phyloP scores from a whole-genome alignment of 2,329 filamentous ascomycete species.

The Bipolaris victoriae region DNA sequence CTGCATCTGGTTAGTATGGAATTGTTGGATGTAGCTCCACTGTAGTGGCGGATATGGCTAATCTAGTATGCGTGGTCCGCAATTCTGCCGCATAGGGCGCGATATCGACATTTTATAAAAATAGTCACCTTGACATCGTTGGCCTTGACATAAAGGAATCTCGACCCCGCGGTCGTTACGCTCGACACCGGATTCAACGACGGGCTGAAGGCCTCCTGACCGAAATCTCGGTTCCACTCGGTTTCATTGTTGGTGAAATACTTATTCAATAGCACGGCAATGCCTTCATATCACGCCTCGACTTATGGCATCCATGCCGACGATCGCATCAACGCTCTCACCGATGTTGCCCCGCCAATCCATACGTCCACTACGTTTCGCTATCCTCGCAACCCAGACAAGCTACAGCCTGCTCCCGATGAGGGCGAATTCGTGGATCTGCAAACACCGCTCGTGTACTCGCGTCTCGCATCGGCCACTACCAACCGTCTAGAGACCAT shows the following conservation, averaged over 20 bases:
- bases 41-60: slow-evolving; percentile 11
- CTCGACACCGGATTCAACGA: no score
- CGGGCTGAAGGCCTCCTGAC: no score
- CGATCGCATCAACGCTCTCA: slow-evolving; percentile 73
- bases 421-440: slow-evolving; percentile 51
- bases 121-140: neutral
- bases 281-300: slow-evolving; percentile 57
- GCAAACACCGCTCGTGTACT: slow-evolving; percentile 68
- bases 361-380: slow-evolving; percentile 92
- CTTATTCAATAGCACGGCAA: neutral
- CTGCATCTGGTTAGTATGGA: neutral
- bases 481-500: slow-evolving; percentile 84
- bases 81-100: slow-evolving; percentile 18
- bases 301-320: slow-evolving; percentile 84
- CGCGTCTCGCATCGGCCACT: slow-evolving; percentile 77
- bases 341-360: slow-evolving; percentile 85
- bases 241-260: neutral
- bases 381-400: slow-evolving; percentile 73
- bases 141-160: neutral
- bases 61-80: slow-evolving; percentile 8
- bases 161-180: neutral
- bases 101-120: slow-evolving; percentile 18
- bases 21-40: slow-evolving; percentile 8
- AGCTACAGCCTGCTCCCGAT: slow-evolving; percentile 60
- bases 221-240: no score